Evolutionary conservation across 2,329 filamentous ascomycete species (phyloP).

Genomic region (Epichloe uncinata): DNA sequence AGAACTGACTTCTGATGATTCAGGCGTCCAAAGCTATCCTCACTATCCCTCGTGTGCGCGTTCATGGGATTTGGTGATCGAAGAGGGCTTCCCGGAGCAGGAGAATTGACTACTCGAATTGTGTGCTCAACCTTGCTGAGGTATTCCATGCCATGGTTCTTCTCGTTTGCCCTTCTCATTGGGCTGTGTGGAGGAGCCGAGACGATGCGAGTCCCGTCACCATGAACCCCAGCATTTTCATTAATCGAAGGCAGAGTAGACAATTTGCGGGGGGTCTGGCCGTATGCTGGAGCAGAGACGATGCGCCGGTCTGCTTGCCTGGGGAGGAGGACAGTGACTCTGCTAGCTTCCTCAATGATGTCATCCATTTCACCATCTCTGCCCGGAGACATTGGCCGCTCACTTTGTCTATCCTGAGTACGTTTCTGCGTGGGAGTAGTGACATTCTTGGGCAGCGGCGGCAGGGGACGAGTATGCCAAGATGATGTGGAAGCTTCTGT

Average conservation of each 20-base stretch:
- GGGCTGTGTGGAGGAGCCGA: conserved; percentile 30
- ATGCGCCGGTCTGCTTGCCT: conserved; percentile 30
- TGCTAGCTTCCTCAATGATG: conserved; percentile 13
- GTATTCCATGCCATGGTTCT: conserved; percentile 27
- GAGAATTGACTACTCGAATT: conserved; percentile 42
- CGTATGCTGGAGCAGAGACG: conserved; percentile 38
- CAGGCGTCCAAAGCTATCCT: conserved; percentile 11
- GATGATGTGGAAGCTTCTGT: conserved; percentile 18
- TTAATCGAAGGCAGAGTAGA: conserved; percentile 35
- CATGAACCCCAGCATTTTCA: conserved; percentile 22
- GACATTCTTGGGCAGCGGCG: conserved; percentile 29
- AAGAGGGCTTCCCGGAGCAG: conserved; percentile 22
- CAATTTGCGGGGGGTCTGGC: conserved; percentile 24
- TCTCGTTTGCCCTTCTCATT: conserved; percentile 18
- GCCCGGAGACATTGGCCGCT: conserved; percentile 15
- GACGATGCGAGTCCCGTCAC: conserved; percentile 30
- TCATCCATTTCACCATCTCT: conserved; percentile 11
- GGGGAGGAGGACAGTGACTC: conserved; percentile 18
- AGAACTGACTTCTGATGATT: conserved; percentile 10
- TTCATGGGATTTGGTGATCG: conserved; percentile 26
- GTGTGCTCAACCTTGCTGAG: conserved; percentile 35
- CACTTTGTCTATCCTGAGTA: conserved; percentile 9
- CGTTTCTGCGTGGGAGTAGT: conserved; percentile 10
- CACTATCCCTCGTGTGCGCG: conserved; percentile 25
- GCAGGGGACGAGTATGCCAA: conserved; percentile 38